phyloP scores from a whole-genome alignment of 768 basidiomycete genomes.

The Termitomyces sp. region DNA sequence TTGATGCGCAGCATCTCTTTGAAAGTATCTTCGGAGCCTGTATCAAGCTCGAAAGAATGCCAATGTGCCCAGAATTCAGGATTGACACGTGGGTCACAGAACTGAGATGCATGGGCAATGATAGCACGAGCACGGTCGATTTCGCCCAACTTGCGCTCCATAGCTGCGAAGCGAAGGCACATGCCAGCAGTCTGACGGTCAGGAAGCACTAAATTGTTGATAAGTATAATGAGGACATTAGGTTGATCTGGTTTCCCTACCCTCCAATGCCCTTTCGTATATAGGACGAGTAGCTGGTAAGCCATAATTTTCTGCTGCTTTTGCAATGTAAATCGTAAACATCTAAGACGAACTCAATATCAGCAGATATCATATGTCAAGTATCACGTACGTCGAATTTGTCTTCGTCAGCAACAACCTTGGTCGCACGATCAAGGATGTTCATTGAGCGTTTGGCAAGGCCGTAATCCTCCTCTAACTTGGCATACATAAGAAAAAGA shows the following conservation, averaged over 20 bases:
- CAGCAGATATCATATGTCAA: not conserved
- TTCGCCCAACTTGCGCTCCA: slow-evolving; percentile 97
- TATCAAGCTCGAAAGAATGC: slow-evolving; percentile 98
- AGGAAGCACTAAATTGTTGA: slow-evolving; percentile 53
- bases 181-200: slow-evolving; percentile 95
- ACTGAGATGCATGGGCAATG: slow-evolving; percentile 96
- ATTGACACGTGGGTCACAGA: slow-evolving; percentile 92
- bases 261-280: slow-evolving; percentile 91
- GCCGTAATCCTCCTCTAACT: slow-evolving; percentile 92
- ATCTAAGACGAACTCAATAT: slow-evolving; percentile 46
- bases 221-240: not conserved
- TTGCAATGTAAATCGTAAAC: slow-evolving; percentile 96
- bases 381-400: slow-evolving; percentile 80
- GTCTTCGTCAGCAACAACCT: slow-evolving; percentile 82
- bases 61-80: slow-evolving; percentile 96
- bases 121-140: slow-evolving; percentile 96
- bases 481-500: slow-evolving; percentile 93
- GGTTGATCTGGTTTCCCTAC: slow-evolving; percentile 19
- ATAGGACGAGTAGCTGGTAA: slow-evolving; percentile 94
- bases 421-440: slow-evolving; percentile 90
- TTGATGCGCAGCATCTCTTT: slow-evolving; percentile 93
- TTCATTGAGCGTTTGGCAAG: slow-evolving; percentile 95
- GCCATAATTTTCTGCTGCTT: slow-evolving; percentile 93
- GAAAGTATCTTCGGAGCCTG: slow-evolving; percentile 98
- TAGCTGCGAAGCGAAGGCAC: slow-evolving; percentile 92